A percentile compares a stretch with the other conserved stretches of the same genome.
Conservation (phyloP, 2,329 filamentous ascomycete genomes). For the Pseudonectria buxi region DNA sequence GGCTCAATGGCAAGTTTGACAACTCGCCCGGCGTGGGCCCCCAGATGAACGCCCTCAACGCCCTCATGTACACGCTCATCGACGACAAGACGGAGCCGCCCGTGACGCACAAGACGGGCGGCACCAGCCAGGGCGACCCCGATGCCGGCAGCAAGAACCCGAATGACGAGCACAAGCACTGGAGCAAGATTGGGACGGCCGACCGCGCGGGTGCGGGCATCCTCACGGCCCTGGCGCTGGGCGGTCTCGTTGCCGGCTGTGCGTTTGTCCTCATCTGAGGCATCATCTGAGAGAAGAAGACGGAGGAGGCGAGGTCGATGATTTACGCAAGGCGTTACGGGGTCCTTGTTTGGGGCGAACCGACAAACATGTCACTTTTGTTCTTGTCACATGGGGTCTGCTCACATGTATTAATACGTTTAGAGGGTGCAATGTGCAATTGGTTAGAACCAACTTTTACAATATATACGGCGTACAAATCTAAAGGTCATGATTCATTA, state of each 20-base stretch:
- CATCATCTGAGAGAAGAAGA: neutral
- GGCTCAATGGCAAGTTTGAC: conserved; percentile 53
- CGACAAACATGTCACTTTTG: no score
- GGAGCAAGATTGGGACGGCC: conserved; percentile 35
- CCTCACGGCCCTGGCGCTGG: conserved; percentile 42
- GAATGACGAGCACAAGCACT: conserved; percentile 22
- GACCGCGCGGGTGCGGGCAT: conserved; percentile 52
- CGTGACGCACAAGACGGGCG: conserved; percentile 49
- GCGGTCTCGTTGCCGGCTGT: conserved; percentile 43
- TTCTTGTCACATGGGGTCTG: no score
- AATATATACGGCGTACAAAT: no score
- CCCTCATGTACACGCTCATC: conserved; percentile 55
- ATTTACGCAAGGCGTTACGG: neutral
- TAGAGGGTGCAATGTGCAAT: no score
- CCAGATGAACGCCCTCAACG: conserved; percentile 61
- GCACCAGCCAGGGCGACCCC: conserved; percentile 48
- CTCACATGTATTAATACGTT: no score
- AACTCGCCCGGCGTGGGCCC: conserved; percentile 57
- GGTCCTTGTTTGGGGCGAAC: no score
- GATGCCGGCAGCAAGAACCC: conserved; percentile 34
- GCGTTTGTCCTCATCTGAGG: conserved; percentile 33
- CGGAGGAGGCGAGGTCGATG: conserved; percentile 1
- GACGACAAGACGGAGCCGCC: conserved; percentile 33
- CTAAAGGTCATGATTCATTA: no score
- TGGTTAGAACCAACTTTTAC: no score